These are phyloP conservation scores for Coemansia sp. DNA, from an alignment of 192 early-diverging fungal species.

Conservation along the genomic window DNA sequence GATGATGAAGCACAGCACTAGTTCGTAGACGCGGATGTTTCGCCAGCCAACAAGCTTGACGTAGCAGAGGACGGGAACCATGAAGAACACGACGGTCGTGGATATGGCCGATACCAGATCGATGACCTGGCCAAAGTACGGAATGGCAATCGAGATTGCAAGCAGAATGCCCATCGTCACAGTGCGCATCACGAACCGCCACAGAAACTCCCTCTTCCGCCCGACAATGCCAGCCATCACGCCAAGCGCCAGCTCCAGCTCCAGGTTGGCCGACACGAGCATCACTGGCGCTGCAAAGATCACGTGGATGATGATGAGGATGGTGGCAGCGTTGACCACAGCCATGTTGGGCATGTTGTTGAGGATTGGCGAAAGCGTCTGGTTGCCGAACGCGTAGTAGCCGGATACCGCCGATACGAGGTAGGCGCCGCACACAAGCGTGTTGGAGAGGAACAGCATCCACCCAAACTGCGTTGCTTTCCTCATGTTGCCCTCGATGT, in stretches of 20 bases:
- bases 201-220: constrained; percentile 56
- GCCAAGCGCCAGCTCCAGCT: constrained; percentile 68
- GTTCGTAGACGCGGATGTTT: constrained; percentile 42
- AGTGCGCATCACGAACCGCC: constrained; percentile 61
- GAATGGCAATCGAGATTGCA: constrained; percentile 68
- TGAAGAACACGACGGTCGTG: constrained; percentile 79
- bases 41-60: constrained; percentile 71
- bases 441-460: constrained; percentile 64
- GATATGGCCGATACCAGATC: constrained; percentile 77
- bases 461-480: constrained; percentile 67
- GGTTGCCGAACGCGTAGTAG: constrained; percentile 72
- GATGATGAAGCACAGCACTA: constrained; percentile 32
- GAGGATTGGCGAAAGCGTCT: constrained; percentile 69
- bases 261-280: constrained; percentile 70
- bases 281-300: constrained; percentile 79
- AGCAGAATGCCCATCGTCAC: constrained; percentile 62
- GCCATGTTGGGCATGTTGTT: constrained; percentile 65
- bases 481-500: constrained; percentile 81
- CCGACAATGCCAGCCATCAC: constrained; percentile 61
- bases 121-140: constrained; percentile 81
- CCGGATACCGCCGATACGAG: constrained; percentile 67
- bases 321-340: constrained; percentile 62
- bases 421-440: constrained; percentile 70
- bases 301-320: constrained; percentile 79
- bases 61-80: constrained; percentile 79